Conservation (phyloP, 1,139 yeast genomes). For the Suhomyces taliae region DNA sequence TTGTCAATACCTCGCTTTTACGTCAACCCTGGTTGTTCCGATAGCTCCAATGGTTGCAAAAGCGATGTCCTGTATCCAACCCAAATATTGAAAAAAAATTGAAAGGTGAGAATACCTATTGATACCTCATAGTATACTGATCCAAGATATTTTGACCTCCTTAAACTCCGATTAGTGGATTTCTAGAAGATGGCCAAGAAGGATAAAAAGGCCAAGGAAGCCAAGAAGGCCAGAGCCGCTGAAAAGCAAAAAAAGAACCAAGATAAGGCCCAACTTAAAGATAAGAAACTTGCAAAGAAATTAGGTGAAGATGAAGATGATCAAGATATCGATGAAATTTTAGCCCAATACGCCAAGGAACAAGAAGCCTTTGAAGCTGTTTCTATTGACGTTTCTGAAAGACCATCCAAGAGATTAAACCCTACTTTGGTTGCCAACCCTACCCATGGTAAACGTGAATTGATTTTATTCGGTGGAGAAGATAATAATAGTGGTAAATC, state of each 20-base stretch:
- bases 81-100: not conserved
- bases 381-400: constrained; percentile 52
- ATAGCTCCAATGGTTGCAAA: constrained; percentile 5
- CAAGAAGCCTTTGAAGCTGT: constrained; percentile 80
- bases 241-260: constrained; percentile 78
- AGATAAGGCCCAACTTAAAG: constrained; percentile 70
- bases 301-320: constrained; percentile 81
- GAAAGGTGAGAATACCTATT: not conserved
- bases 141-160: not conserved
- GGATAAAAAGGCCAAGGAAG: constrained; percentile 80
- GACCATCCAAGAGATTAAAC: constrained; percentile 71
- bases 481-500: constrained; percentile 54
- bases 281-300: constrained; percentile 74
- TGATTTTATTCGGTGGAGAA: constrained; percentile 91
- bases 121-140: no score
- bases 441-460: constrained; percentile 70
- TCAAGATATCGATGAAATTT: constrained; percentile 79
- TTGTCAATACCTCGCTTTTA: no score
- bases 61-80: constrained; percentile 2
- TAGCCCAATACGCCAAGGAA: constrained; percentile 74
- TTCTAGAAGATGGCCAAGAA: constrained; percentile 68
- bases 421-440: constrained; percentile 79
- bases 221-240: constrained; percentile 86
- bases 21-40: no score
- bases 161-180: not conserved